A percentile compares a stretch with the other conserved stretches of the same genome.
Evolutionary conservation across 2,329 filamentous ascomycete species (phyloP).

Genomic region (Penicillium digitatum): DNA sequence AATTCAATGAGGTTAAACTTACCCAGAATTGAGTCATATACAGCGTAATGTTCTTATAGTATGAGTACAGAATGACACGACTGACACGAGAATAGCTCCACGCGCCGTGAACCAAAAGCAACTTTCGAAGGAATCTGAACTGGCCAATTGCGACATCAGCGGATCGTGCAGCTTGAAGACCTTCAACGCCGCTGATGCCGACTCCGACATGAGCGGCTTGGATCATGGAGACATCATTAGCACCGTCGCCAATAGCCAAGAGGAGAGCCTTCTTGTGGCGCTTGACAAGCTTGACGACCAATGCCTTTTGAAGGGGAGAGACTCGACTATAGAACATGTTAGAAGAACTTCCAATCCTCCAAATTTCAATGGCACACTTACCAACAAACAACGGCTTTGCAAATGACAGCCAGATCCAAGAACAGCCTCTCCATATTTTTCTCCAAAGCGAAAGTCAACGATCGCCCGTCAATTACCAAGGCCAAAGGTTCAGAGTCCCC

Average conservation of each 20-base stretch:
- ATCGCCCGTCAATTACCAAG: conserved; percentile 93
- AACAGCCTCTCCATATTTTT: conserved; percentile 91
- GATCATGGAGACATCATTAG: conserved; percentile 99
- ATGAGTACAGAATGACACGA: conserved; percentile 96
- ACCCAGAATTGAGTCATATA: conserved; percentile 99
- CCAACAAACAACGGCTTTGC: conserved; percentile 97
- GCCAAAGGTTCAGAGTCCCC: conserved; percentile 73
- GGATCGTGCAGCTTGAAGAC: conserved; percentile 90
- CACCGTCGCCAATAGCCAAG: conserved; percentile 92
- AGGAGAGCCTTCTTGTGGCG: conserved; percentile 87
- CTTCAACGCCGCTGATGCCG: conserved; percentile 94
- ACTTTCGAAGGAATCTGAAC: conserved; percentile 89
- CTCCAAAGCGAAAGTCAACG: conserved; percentile 86
- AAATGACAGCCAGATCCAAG: conserved; percentile 86
- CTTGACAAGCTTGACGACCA: conserved; percentile 98
- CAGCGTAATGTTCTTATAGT: conserved; percentile 98
- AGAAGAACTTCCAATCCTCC: background rate
- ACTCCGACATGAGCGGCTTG: conserved; percentile 97
- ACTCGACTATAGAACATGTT: conserved; percentile 63
- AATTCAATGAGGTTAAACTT: conserved; percentile 37
- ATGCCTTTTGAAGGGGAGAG: conserved; percentile 90
- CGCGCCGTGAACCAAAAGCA: conserved; percentile 88
- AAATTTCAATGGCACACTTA: conserved; percentile 36
- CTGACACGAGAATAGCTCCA: conserved; percentile 98
- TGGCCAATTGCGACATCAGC: conserved; percentile 95